phyloP scores from a whole-genome alignment of 441 rosid species.

The Corymbia citriodora region DNA sequence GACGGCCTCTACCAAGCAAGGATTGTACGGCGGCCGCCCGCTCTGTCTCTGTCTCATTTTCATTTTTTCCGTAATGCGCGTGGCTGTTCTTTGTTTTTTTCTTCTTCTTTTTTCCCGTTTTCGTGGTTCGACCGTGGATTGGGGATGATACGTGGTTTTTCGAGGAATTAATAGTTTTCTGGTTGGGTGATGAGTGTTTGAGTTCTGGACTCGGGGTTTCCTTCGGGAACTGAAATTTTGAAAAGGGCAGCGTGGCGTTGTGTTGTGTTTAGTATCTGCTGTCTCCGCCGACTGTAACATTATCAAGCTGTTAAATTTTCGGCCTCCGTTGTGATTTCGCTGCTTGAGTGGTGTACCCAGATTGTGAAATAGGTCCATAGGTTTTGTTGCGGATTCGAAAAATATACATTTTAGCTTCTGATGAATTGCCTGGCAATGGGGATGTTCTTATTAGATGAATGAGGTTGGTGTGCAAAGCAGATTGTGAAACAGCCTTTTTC shows the following conservation, averaged over 20 bases:
- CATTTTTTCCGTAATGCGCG: not conserved
- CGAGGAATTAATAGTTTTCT: not conserved
- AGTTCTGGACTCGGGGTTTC: not conserved
- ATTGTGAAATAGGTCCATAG: not conserved
- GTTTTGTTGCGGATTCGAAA: not conserved
- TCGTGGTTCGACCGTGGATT: not conserved
- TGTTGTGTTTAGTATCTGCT: not conserved
- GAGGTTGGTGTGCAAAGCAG: not conserved
- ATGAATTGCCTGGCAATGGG: not conserved
- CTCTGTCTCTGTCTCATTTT: not conserved
- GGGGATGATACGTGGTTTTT: not conserved
- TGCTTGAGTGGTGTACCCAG: not conserved
- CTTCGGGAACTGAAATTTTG: not conserved
- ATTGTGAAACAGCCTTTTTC: not conserved
- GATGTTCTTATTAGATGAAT: not conserved
- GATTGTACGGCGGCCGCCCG: constrained; percentile 44
- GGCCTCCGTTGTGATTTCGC: not conserved
- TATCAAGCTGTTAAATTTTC: not conserved
- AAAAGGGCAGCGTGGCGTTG: not conserved
- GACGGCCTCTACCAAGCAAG: constrained; percentile 92
- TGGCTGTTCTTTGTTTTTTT: not conserved
- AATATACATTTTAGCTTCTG: not conserved
- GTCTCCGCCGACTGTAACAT: not conserved
- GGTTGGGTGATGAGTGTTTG: not conserved
- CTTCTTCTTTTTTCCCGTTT: too few species aligned